Base-by-base conservation (phyloP, 2,329 filamentous ascomycete genomes). In the Aspergillus sclerotialis region DNA sequence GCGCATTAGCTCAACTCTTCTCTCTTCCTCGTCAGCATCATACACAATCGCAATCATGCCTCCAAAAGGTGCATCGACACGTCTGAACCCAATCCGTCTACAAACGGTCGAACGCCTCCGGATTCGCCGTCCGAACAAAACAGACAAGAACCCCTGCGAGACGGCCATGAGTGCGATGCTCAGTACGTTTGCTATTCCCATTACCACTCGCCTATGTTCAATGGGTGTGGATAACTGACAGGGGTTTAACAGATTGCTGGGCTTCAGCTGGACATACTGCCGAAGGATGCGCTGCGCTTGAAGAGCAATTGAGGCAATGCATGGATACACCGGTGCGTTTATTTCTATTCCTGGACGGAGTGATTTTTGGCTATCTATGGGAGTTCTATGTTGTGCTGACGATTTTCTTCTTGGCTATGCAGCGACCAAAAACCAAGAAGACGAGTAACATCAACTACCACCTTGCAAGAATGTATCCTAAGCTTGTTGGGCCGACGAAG, bases 371-470 rank as follows among this genome's bases (percentile, higher is more conserved):
- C n/a, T n/a, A n/a, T n/a, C n/a, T n/a, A n/a, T n/a, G n/a, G n/a
- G n/a, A n/a, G n/a, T n/a, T n/a, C n/a, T n/a, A n/a, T n/a, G n/a
- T n/a, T n/a, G n/a, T n/a, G n/a, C n/a, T n/a, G n/a, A n/a, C n/a
- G n/a, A n/a, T n/a, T n/a, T n/a, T n/a, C n/a, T n/a, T n/a, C n/a
- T n/a, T n/a, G n/a, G 35, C 14, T 26, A 36, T 38, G 42, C 56
- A 81, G 78, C 76, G 70, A 71, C 62, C 72, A 30, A 61, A 62
- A 44, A 61, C 65, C 36, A 60, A 64, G 45, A 76, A 77, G 58
- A 86, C 81, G 68, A 90, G 80, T 61, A 78, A 76, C 45, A 88
- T 96, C 76, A 96, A 96, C 67, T 89, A 89, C 71, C 89, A 95
- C 60, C 70, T 96, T 28, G 75, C 76, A 46, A 78, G 92, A 53